Evolutionary conservation across 345 rosid genomes (phyloP).

Genomic region (Populus euphratica): DNA sequence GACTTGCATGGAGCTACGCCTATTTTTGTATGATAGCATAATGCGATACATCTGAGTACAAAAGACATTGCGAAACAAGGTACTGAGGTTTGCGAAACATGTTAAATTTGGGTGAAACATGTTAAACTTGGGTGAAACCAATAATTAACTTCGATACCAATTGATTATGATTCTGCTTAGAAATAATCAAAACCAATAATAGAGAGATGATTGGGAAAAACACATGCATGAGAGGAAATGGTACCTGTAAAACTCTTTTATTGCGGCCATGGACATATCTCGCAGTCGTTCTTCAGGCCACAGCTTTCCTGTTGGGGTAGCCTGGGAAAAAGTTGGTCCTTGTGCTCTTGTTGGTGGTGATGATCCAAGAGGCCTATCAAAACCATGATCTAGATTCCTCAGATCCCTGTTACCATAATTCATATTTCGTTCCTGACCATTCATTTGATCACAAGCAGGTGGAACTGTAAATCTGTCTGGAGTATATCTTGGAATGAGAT

Average conservation of each 20-base stretch:
- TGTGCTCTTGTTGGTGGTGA: slow-evolving; percentile 47
- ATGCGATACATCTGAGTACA: background rate
- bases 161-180: background rate
- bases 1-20: background rate
- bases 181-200: background rate
- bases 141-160: background rate
- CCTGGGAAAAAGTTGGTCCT: slow-evolving; percentile 35
- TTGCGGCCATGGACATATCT: slow-evolving; percentile 64
- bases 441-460: slow-evolving; percentile 40
- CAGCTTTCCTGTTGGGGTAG: slow-evolving; percentile 45
- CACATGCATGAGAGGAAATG: background rate
- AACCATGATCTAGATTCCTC: slow-evolving; percentile 38
- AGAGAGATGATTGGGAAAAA: background rate
- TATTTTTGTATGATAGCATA: background rate
- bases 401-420: slow-evolving; percentile 49
- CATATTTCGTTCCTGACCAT: slow-evolving; percentile 47
- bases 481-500: slow-evolving; percentile 39
- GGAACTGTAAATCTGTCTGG: slow-evolving; percentile 52
- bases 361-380: slow-evolving; percentile 49
- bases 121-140: background rate
- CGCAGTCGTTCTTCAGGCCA: slow-evolving; percentile 56
- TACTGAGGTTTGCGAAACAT: background rate
- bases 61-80: background rate
- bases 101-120: background rate
- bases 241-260: slow-evolving; percentile 95